Base-by-base conservation (phyloP, 1,284 basidiomycete genomes). In the Cutaneotrichosporon arboriforme region DNA sequence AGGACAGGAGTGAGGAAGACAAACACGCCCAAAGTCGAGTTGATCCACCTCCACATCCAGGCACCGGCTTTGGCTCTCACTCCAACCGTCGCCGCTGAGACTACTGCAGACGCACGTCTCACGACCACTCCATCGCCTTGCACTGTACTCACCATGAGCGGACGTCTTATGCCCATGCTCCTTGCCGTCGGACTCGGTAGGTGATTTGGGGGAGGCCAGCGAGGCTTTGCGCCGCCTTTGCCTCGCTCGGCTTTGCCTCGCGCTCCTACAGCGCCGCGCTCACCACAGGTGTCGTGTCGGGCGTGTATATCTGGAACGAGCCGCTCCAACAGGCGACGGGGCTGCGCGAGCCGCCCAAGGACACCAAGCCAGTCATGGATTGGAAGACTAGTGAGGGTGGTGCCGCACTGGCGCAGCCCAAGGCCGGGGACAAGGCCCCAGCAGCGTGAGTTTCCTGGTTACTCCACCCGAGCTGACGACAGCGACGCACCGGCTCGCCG, bases 301-400 rank as follows among this genome's bases (percentile, higher is more conserved):
- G 66, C 46, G 57, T 63, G 23, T 68, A 68, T 56, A 68, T 67
- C 58, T 67, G 57, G 60, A 55, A 62, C 21, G 52, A 49, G 44
- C 68, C 68, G 2, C 57, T 69, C 31, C 60, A 64, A 48, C 65
- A 70, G 46, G 48, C 61, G 1, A 57, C 63, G 15, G 66, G 65
- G 17, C 63, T 62, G 42, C 34, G 52, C 9, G 56, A 59, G 15
- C 46, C 59, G 12, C 43, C 55, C 5, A 48, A 46, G n/a, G 46
- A 35, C 37, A 20, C 17, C 26, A 39, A 40, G 37, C 36, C 36
- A 1, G 46, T 39, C 10, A 39, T 39, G 20, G 46, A 40, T 31
- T 45, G 43, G 37, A 23, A 33, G n/a, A 37, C 37, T 14, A 15
- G 38, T 12, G n/a, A 40, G 31, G 51, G 40, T 13, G 20, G 18